A percentile compares a stretch with the other conserved stretches of the same genome.
Evolutionary conservation across 2,329 filamentous ascomycete species (phyloP).

Genomic region (Cryphonectria carpinicola): DNA sequence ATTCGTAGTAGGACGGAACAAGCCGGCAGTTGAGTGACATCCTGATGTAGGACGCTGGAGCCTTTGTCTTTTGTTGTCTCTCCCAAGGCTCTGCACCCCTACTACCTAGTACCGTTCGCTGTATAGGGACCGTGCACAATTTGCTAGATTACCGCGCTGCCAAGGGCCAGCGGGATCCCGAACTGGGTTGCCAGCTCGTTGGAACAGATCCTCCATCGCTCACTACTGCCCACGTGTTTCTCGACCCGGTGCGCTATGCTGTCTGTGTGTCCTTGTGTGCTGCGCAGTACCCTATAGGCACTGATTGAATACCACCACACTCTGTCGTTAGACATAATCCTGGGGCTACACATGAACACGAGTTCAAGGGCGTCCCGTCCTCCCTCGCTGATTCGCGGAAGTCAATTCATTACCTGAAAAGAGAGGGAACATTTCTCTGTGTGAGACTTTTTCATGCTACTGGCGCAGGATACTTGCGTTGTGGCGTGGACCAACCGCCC

Average conservation of each 20-base stretch:
- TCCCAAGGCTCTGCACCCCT: neutral
- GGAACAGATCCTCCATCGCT: neutral
- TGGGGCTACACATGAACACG: neutral
- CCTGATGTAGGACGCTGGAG: neutral
- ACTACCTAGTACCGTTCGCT: neutral
- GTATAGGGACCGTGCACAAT: neutral
- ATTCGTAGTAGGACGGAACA: neutral
- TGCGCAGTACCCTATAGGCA: neutral
- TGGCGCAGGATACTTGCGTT: neutral
- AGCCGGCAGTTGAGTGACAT: conserved; percentile 13
- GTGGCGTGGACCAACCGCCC: neutral
- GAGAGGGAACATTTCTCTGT: neutral
- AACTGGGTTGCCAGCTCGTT: conserved; percentile 19
- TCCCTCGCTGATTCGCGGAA: neutral
- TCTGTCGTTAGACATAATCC: neutral
- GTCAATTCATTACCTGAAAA: neutral
- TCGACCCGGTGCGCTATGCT: neutral
- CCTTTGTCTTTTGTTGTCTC: neutral
- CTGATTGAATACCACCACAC: neutral
- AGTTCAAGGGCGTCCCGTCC: neutral
- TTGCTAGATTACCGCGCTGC: neutral
- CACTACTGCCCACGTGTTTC: neutral
- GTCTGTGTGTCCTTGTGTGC: neutral
- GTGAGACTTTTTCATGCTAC: neutral
- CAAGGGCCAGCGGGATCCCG: conserved; percentile 8